Percentiles rank a stretch among this genome's conserved stretches.
Conservation (phyloP, 2,329 filamentous ascomycete species). For the Clarireedia homoeocarpa region DNA sequence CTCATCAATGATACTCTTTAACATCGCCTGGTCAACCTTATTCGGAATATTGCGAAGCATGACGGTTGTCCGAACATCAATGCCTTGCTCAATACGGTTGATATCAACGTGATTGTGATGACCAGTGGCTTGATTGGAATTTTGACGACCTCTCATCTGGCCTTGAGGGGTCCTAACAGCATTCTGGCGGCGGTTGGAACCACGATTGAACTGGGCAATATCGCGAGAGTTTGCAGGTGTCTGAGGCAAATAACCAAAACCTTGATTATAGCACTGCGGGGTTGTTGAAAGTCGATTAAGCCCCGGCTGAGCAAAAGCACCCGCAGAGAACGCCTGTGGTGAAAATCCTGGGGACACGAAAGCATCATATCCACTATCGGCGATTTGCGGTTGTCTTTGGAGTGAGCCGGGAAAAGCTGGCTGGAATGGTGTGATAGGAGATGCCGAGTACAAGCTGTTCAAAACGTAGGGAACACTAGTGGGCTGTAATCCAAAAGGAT, state of each 20-base stretch:
- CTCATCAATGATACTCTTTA: slow-evolving; percentile 74
- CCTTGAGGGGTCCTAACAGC: slow-evolving; percentile 31
- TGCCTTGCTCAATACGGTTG: slow-evolving; percentile 52
- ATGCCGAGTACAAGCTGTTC: slow-evolving; percentile 7
- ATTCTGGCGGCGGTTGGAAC: slow-evolving; percentile 31
- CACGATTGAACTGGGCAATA: slow-evolving; percentile 10
- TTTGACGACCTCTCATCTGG: slow-evolving; percentile 28
- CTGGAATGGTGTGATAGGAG: slow-evolving; percentile 2
- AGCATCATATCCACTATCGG: neutral
- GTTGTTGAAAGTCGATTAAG: neutral
- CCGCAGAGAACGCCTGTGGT: neutral
- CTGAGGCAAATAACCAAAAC: slow-evolving; percentile 5
- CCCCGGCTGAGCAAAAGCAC: neutral
- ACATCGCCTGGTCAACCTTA: slow-evolving; percentile 68
- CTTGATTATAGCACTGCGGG: neutral
- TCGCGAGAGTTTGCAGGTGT: slow-evolving; percentile 12
- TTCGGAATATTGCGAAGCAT: slow-evolving; percentile 96
- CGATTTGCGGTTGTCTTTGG: neutral
- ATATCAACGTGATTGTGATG: slow-evolving; percentile 58
- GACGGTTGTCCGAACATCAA: slow-evolving; percentile 69
- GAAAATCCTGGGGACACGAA: neutral
- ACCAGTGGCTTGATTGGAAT: slow-evolving; percentile 36
- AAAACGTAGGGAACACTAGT: slow-evolving; percentile 4
- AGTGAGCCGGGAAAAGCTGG: neutral
- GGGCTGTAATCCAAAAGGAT: slow-evolving; percentile 2